Evolutionary conservation across 306 rosid species (phyloP).

Genomic region (Glycine tomentella): DNA sequence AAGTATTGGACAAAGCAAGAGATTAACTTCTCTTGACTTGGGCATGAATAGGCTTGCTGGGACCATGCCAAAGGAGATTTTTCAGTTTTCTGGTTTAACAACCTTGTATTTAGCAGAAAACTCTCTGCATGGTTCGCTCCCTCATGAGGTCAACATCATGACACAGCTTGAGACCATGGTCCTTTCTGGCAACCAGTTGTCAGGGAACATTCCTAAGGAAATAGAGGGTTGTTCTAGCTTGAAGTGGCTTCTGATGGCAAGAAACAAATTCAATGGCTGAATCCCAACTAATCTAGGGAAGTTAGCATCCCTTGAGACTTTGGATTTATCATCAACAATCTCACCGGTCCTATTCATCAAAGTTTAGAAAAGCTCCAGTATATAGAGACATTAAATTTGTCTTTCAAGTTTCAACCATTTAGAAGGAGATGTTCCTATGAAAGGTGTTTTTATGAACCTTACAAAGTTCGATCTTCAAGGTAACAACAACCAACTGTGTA

Average conservation of each 20-base stretch:
- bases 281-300: constrained; percentile 48
- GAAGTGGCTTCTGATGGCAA: constrained; percentile 31
- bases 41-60: constrained; percentile 48
- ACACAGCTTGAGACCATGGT: constrained; percentile 37
- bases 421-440: constrained; percentile 52
- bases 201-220: constrained; percentile 46
- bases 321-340: constrained; percentile 58
- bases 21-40: neutral
- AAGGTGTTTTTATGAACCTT: constrained; percentile 52
- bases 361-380: constrained; percentile 44
- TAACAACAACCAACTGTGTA: constrained; percentile 47
- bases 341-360: constrained; percentile 49
- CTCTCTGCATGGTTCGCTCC: constrained; percentile 48
- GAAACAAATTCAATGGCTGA: constrained; percentile 51
- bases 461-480: constrained; percentile 45
- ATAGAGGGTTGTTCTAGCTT: constrained; percentile 20
- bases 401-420: constrained; percentile 48
- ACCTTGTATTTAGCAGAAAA: constrained; percentile 33
- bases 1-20: constrained; percentile 48
- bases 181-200: constrained; percentile 45
- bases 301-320: constrained; percentile 40
- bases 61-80: constrained; percentile 51
- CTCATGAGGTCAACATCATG: constrained; percentile 40
- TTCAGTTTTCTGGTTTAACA: constrained; percentile 40
- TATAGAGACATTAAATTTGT: constrained; percentile 47